Percentiles rank a stretch among this genome's conserved stretches.
phyloP scores from a whole-genome alignment of 139 green algal species.

The Tetratostichococcus sp. region DNA sequence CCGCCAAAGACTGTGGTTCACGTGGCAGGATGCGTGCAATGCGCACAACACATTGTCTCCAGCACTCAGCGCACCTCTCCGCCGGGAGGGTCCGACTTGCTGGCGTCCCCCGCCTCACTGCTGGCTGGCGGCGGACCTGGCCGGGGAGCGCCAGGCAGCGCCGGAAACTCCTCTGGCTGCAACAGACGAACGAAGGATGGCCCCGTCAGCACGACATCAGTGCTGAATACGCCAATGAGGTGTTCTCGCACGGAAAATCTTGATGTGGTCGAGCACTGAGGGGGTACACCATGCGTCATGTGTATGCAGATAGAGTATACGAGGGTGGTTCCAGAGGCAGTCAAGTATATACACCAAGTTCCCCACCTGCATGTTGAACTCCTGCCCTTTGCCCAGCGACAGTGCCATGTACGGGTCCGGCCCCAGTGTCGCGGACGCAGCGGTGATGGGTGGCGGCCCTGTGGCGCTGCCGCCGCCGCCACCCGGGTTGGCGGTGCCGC shows the following conservation, averaged over 20 bases:
- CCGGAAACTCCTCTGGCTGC: conserved; percentile 73
- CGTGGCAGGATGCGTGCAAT: too few species aligned
- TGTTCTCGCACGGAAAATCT: too few species aligned
- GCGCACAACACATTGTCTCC: too few species aligned
- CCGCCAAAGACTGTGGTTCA: too few species aligned
- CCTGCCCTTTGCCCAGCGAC: conserved; percentile 17
- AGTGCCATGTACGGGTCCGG: not conserved
- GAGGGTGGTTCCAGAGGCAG: too few species aligned
- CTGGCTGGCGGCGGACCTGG: not conserved
- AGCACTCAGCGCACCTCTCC: too few species aligned
- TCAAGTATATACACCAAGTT: too few species aligned
- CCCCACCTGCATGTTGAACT: conserved; percentile 11
- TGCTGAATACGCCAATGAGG: too few species aligned
- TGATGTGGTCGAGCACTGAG: not conserved
- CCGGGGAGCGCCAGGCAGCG: conserved; percentile 38
- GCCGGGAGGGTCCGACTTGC: not conserved
- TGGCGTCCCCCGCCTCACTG: not conserved
- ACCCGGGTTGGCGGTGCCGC: not conserved
- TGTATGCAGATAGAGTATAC: too few species aligned
- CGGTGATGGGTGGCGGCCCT: conserved; percentile 16
- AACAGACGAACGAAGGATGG: too few species aligned
- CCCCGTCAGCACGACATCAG: too few species aligned
- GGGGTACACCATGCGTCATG: too few species aligned
- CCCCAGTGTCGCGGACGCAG: not conserved
- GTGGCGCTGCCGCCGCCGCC: not conserved